Percentiles rank a stretch among this genome's conserved stretches.
Evolutionary conservation across 768 basidiomycete species (phyloP).

Genomic region (Kwoniella europaea): DNA sequence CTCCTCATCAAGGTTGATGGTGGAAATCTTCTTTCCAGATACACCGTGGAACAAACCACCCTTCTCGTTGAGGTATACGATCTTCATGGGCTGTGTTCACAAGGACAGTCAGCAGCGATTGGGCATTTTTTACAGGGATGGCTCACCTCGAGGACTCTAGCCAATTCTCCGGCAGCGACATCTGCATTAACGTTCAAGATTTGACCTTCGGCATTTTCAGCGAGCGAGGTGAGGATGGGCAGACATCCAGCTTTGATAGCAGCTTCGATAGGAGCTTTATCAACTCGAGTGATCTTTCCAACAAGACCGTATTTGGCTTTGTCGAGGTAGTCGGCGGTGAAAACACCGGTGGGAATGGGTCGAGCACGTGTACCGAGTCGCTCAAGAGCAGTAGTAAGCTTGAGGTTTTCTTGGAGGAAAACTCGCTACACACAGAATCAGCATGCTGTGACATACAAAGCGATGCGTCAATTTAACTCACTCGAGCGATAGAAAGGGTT

Average conservation of each 20-base stretch:
- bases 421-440: slow-evolving; percentile 64
- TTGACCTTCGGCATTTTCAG: slow-evolving; percentile 94
- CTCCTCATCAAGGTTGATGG: slow-evolving; percentile 99
- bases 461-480: slow-evolving; percentile 27
- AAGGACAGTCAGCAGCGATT: not conserved
- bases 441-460: not conserved
- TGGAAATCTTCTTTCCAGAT: slow-evolving; percentile 91
- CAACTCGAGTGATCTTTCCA: slow-evolving; percentile 90
- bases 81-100: slow-evolving; percentile 75
- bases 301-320: slow-evolving; percentile 92
- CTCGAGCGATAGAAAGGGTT: slow-evolving; percentile 88
- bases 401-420: slow-evolving; percentile 96
- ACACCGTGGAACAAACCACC: slow-evolving; percentile 97
- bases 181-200: slow-evolving; percentile 99
- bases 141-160: slow-evolving; percentile 82
- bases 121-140: not conserved
- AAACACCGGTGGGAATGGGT: slow-evolving; percentile 96
- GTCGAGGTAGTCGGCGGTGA: slow-evolving; percentile 95
- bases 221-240: slow-evolving; percentile 92
- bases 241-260: slow-evolving; percentile 94
- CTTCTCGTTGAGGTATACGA: slow-evolving; percentile 97
- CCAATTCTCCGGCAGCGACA: slow-evolving; percentile 95
- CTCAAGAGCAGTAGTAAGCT: slow-evolving; percentile 89
- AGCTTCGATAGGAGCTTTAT: slow-evolving; percentile 95
- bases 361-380: slow-evolving; percentile 93